These are phyloP conservation scores for Pachysandra terminalis DNA, from an alignment of 164 flowering plant species.

Conservation along the genomic window DNA sequence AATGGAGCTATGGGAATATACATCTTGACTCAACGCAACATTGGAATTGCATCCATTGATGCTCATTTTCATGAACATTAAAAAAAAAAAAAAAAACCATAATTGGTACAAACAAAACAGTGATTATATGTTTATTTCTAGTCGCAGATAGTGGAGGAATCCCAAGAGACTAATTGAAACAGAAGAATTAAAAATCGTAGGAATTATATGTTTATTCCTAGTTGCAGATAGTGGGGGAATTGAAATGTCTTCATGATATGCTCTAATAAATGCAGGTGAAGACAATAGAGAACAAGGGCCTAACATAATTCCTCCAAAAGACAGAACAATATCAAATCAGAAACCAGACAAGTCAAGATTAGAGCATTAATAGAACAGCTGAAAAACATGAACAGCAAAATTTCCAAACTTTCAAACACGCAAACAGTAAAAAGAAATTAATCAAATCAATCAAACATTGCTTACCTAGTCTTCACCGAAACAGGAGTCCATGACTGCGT, in stretches of 20 bases:
- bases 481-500: constrained; percentile 74
- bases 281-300: not conserved
- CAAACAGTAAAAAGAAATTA: not conserved
- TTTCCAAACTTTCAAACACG: not conserved
- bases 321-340: not conserved
- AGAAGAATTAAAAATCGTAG: not conserved
- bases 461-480: constrained; percentile 38
- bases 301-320: not conserved
- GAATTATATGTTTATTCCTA: not conserved
- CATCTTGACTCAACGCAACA: not conserved
- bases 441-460: not conserved
- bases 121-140: not conserved
- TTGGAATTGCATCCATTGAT: not conserved
- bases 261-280: not conserved
- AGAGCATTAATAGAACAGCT: not conserved
- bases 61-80: not conserved
- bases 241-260: not conserved
- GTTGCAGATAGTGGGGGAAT: not conserved
- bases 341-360: not conserved
- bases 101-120: not conserved
- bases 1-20: not conserved
- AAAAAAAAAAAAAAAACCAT: too few relatives aligned
- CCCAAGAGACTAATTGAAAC: not conserved
- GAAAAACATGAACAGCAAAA: not conserved
- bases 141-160: not conserved